Conservation (phyloP, 192 early-diverging fungal genomes). For the Coemansia sp. region DNA sequence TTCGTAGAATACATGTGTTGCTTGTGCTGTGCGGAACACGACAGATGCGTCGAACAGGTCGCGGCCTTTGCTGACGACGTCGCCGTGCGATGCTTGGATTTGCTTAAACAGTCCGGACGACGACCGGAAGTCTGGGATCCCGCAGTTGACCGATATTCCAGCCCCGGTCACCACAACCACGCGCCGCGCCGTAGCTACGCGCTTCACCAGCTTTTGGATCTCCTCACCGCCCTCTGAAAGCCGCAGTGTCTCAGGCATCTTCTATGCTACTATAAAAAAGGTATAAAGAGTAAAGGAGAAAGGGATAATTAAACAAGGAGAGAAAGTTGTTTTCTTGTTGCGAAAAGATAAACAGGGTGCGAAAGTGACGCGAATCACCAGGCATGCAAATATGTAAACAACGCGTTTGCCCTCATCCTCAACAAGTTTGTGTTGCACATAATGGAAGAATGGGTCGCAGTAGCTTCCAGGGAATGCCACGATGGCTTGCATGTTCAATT, state of each 20-base stretch:
- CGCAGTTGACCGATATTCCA: constrained; percentile 89
- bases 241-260: constrained; percentile 38
- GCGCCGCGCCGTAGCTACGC: constrained; percentile 35
- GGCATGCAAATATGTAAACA: too few relatives aligned
- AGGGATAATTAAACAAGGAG: neutral
- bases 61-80: constrained; percentile 72
- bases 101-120: constrained; percentile 87
- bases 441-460: too few relatives aligned
- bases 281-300: neutral
- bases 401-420: too few relatives aligned
- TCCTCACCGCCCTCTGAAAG: constrained; percentile 15
- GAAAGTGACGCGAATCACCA: too few relatives aligned
- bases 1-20: constrained; percentile 59
- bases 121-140: constrained; percentile 97
- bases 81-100: constrained; percentile 67
- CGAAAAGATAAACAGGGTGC: too few relatives aligned
- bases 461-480: too few relatives aligned
- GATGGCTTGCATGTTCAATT: too few relatives aligned
- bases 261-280: neutral
- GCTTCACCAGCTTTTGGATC: constrained; percentile 25
- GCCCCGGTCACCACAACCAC: constrained; percentile 76
- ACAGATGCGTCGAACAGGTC: constrained; percentile 88
- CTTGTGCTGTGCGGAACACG: constrained; percentile 72
- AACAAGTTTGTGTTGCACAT: too few relatives aligned
- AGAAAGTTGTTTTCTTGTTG: neutral